Conservation (phyloP, 371 early-diverging fungal genomes). For the Mortierella sp. region DNA sequence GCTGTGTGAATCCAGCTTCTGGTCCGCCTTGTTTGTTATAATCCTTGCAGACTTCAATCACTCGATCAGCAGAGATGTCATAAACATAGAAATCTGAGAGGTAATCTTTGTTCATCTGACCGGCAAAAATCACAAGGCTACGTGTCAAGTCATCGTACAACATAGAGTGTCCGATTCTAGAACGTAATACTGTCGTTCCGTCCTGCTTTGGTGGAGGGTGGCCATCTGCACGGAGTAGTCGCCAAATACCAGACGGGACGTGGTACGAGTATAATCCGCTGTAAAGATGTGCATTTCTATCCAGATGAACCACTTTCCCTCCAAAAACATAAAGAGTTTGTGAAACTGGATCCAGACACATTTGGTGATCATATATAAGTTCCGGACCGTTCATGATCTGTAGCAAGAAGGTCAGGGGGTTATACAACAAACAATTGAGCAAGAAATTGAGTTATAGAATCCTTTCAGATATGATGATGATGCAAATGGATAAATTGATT, state of each 20-base stretch:
- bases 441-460: neutral
- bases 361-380: constrained; percentile 95
- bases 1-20: constrained; percentile 87
- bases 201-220: constrained; percentile 49
- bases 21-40: constrained; percentile 79
- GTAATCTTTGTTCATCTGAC: constrained; percentile 86
- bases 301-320: constrained; percentile 78
- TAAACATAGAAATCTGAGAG: constrained; percentile 85
- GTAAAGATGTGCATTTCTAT: constrained; percentile 74
- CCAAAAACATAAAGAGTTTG: constrained; percentile 92
- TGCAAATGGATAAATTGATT: neutral
- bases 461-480: neutral
- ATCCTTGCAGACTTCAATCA: constrained; percentile 80
- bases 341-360: constrained; percentile 84
- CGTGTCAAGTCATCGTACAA: constrained; percentile 79
- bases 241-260: constrained; percentile 59
- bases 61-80: constrained; percentile 79
- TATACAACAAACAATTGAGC: no score
- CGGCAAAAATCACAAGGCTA: constrained; percentile 90
- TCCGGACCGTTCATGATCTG: constrained; percentile 87
- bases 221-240: constrained; percentile 45
- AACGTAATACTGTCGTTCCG: constrained; percentile 65
- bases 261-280: constrained; percentile 89
- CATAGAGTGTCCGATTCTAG: constrained; percentile 94
- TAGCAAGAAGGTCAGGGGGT: neutral